Evolutionary conservation across 2,329 filamentous ascomycete genomes (phyloP), one percentile per base, ranked within the genome.

Genomic region (Penicillium sp.): DNA sequence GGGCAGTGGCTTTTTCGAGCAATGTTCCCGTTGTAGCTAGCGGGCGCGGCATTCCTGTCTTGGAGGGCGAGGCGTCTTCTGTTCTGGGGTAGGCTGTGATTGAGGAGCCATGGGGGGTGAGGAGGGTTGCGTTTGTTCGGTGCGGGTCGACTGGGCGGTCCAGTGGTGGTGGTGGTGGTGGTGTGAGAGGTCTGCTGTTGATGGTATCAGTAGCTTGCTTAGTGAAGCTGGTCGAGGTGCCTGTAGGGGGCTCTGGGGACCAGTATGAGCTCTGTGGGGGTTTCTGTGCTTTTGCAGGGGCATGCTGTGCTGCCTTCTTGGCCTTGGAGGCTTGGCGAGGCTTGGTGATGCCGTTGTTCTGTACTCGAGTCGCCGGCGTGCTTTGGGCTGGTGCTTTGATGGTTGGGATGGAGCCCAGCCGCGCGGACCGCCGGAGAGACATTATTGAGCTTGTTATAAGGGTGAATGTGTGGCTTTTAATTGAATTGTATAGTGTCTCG

Each of bases 1-100:
- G 86, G 7, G 80, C 81, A 55, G 85, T 82, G 3, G 89, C 92
- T 62, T 89, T 80, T 37, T 87, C 78, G 2, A 97, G 78, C 13
- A 96, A 71, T 44, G 80, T 88, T 15, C 80, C 81, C 4, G 85
- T 88, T n/a, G 86, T 87, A 1, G 79, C 78, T 13, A 66, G 74
- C 3, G 78, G 72, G 46, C 64, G 62, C 55, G 67, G 66, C 57
- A 63, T 68, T 63, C 62, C 68, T 3, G 65, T 64, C 52, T 71
- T 71, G 56, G 63, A 72, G 52, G 69, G 75, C 33, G 73, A 72
- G 38, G 58, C 61, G 46, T 72, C 64, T 50, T 68, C 64, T 20
- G 59, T 41, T 46, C 57, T 55, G 49, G 63, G 56, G 71, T 77
- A 61, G 70, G 79, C 56, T 69, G 81, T 60, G 64, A 72, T 31